phyloP scores from a whole-genome alignment of 257 asterid species.

The Gentiana straminea region DNA sequence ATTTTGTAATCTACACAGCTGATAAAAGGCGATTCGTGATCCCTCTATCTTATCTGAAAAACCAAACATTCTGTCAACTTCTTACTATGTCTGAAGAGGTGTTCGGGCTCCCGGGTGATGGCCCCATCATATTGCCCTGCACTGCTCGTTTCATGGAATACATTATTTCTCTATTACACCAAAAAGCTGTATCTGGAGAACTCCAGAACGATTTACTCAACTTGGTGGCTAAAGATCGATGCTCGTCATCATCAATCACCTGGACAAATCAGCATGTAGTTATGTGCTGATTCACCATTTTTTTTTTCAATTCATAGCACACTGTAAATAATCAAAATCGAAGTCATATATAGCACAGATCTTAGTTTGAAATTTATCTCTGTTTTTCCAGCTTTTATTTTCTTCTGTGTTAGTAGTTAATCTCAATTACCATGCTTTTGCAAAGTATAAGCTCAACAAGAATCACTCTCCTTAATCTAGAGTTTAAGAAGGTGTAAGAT shows the following conservation, averaged over 20 bases:
- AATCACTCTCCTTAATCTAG: no score
- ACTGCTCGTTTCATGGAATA: conserved; percentile 20
- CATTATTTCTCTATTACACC: background rate
- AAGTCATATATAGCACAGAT: no score
- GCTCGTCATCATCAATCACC: conserved; percentile 9
- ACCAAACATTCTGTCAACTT: conserved; percentile 8
- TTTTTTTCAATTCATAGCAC: no score
- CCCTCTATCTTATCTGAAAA: conserved; percentile 13
- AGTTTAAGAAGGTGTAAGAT: no score
- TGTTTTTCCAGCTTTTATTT: no score
- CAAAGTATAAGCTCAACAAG: no score
- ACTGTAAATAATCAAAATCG: no score
- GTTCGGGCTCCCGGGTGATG: conserved; percentile 17
- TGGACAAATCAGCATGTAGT: conserved; percentile 12
- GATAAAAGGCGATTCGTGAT: conserved; percentile 6
- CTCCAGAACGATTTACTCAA: conserved; percentile 13
- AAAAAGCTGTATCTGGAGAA: background rate
- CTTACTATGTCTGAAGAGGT: conserved; percentile 21
- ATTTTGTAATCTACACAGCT: conserved; percentile 9
- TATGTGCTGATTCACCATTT: conserved; percentile 7
- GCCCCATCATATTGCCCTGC: conserved; percentile 21
- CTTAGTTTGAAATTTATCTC: no score
- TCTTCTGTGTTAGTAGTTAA: no score
- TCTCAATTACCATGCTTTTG: no score
- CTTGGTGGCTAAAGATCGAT: conserved; percentile 5